Percentiles rank a stretch among this genome's conserved stretches.
phyloP scores from a whole-genome alignment of 495 filamentous ascomycete species.

The Daldinia bambusicola region DNA sequence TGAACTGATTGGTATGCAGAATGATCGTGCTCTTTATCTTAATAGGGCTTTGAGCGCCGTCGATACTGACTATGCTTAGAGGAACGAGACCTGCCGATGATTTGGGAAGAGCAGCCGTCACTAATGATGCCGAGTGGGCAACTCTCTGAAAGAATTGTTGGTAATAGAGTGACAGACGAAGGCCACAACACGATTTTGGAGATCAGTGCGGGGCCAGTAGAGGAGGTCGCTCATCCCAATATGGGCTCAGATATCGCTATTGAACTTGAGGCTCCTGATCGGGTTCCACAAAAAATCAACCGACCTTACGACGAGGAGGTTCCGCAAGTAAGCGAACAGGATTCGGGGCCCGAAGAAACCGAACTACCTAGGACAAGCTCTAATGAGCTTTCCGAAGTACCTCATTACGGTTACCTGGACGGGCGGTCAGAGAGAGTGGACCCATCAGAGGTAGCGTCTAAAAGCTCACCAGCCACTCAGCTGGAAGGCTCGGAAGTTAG shows the following conservation, averaged over 20 bases:
- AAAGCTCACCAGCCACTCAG: neutral
- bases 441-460: slow-evolving; percentile 4
- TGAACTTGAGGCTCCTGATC: neutral
- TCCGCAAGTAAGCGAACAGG: neutral
- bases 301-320: neutral
- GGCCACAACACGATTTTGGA: neutral
- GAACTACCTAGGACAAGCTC: neutral
- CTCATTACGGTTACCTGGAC: slow-evolving; percentile 1
- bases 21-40: neutral
- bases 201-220: slow-evolving; percentile 4
- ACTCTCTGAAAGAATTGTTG: neutral
- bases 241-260: neutral
- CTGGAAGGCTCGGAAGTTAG: slow-evolving; percentile 1
- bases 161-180: neutral
- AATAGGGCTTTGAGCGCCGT: neutral
- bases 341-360: slow-evolving; percentile 1
- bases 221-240: neutral
- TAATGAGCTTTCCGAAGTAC: neutral
- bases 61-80: neutral
- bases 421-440: slow-evolving; percentile 13
- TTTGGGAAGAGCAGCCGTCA: neutral
- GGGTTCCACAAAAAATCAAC: neutral
- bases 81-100: slow-evolving; percentile 5
- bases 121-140: neutral
- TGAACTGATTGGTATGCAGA: neutral